Evolutionary conservation across 2,329 filamentous ascomycete species (phyloP).

Genomic region (Conoideocrella luteorostrata): DNA sequence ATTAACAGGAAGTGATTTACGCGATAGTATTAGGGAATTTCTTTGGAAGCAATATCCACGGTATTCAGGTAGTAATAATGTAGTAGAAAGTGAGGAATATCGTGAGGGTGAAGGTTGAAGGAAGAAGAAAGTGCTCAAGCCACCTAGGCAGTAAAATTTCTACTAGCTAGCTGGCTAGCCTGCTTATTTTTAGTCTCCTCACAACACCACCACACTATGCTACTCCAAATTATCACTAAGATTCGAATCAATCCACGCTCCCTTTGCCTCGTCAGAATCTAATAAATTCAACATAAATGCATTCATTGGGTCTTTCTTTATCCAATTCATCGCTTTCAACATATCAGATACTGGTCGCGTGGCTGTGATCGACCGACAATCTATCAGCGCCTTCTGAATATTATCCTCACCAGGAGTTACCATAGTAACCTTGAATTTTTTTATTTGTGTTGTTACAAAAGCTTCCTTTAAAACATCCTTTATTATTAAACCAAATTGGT

Average conservation of each 20-base stretch:
- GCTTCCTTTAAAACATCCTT: neutral
- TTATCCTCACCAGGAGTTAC: neutral
- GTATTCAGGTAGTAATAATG: no score
- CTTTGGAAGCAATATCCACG: no score
- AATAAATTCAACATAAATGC: conserved; percentile 2
- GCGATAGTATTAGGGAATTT: no score
- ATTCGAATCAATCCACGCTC: neutral
- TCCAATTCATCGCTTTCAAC: neutral
- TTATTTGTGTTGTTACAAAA: neutral
- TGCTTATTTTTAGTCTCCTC: neutral
- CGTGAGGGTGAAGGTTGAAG: no score
- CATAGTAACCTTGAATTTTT: neutral
- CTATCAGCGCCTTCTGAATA: neutral
- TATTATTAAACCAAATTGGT: neutral
- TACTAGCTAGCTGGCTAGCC: no score
- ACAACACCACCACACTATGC: neutral
- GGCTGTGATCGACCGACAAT: neutral
- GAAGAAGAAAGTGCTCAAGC: no score
- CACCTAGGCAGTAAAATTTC: no score
- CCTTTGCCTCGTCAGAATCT: neutral
- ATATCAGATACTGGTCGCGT: neutral
- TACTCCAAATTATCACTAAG: neutral
- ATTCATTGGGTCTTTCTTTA: conserved; percentile 3
- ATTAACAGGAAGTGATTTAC: no score
- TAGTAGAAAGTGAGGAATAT: no score